Conservation (phyloP, 805 yeast species). For the Kuraishia hungarica region DNA sequence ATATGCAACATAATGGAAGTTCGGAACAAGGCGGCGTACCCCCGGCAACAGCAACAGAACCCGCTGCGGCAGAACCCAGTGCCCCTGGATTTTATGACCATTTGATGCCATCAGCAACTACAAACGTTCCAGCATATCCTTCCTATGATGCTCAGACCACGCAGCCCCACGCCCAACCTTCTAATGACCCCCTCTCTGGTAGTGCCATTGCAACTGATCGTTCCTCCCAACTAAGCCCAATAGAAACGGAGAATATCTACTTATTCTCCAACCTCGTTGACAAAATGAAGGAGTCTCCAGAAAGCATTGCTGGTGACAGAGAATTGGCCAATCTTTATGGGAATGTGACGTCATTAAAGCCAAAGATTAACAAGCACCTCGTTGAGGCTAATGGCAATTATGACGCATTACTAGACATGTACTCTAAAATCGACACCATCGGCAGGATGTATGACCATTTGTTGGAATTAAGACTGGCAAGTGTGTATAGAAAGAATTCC, state of each 20-base stretch:
- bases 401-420: constrained; percentile 62
- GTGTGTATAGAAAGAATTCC: constrained; percentile 16
- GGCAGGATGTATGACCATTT: constrained; percentile 69
- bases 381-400: constrained; percentile 51
- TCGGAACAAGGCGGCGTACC: constrained; percentile 19
- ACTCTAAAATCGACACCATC: constrained; percentile 69
- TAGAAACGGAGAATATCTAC: constrained; percentile 64
- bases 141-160: no score
- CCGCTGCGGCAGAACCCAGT: not conserved
- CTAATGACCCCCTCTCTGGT: not conserved
- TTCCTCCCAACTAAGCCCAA: constrained; percentile 33
- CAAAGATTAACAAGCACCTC: constrained; percentile 57
- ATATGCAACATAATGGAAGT: constrained; percentile 28
- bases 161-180: no score
- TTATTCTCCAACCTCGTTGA: constrained; percentile 63
- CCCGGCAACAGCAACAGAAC: not conserved
- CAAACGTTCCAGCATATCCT: not conserved
- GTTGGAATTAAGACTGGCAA: constrained; percentile 46
- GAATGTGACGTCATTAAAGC: constrained; percentile 52
- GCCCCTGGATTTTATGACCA: constrained; percentile 9
- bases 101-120: constrained; percentile 8
- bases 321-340: constrained; percentile 50
- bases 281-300: constrained; percentile 36
- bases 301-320: constrained; percentile 31
- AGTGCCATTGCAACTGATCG: constrained; percentile 2